A percentile compares a stretch with the other conserved stretches of the same genome.
Conservation (phyloP, 192 early-diverging fungal species). For the Glomus cerebriforme region DNA sequence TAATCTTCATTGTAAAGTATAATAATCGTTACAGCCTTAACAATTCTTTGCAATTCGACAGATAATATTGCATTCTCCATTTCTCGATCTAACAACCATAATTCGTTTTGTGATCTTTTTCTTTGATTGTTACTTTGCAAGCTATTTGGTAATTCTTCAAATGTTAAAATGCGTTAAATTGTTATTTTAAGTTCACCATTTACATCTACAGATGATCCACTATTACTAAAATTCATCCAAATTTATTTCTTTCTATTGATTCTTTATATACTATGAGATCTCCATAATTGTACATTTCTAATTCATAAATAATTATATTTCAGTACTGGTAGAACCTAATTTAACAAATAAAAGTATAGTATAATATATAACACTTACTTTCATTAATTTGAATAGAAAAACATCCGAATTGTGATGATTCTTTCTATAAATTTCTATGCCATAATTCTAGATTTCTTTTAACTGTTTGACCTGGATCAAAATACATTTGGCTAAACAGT, state of each 20-base stretch:
- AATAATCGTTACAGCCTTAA: too few relatives aligned
- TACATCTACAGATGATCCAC: too few relatives aligned
- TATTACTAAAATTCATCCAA: background rate
- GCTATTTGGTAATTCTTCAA: background rate
- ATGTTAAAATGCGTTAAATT: background rate
- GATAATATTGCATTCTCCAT: background rate
- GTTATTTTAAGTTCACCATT: background rate
- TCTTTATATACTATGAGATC: background rate
- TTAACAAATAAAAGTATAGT: background rate
- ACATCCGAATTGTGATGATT: background rate
- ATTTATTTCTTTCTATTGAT: background rate
- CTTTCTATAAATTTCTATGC: background rate
- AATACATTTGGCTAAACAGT: slow-evolving; percentile 2
- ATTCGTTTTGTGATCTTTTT: background rate
- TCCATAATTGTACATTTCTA: background rate
- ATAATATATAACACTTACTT: background rate
- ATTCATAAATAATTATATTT: background rate
- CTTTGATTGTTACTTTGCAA: background rate
- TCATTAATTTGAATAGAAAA: background rate
- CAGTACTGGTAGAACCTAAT: too few relatives aligned
- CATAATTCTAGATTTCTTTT: background rate
- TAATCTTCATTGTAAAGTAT: background rate
- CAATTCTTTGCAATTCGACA: background rate
- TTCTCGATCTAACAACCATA: background rate
- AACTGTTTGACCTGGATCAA: background rate